Percentiles rank a stretch among this genome's conserved stretches.
phyloP scores from a whole-genome alignment of 768 basidiomycete genomes.

The Hypholoma sublateritium region DNA sequence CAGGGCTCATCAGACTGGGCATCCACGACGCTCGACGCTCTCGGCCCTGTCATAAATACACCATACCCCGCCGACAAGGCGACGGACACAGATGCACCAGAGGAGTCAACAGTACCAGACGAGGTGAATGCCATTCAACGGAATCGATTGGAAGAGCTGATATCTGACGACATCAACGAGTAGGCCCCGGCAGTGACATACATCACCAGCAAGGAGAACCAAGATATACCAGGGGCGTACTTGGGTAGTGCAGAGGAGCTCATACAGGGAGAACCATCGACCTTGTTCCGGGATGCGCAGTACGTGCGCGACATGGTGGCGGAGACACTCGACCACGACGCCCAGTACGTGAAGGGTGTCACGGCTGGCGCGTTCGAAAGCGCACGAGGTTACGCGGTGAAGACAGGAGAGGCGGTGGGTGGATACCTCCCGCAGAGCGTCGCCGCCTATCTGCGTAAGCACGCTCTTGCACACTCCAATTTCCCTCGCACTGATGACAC shows the following conservation, averaged over 20 bases:
- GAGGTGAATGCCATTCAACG: neutral
- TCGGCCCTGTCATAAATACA: neutral
- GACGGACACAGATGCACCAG: neutral
- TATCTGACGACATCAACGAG: too few relatives aligned
- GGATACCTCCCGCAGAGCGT: conserved; percentile 17
- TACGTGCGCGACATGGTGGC: neutral
- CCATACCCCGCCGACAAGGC: neutral
- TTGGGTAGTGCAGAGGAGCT: neutral
- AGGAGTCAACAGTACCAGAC: neutral
- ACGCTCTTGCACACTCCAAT: neutral
- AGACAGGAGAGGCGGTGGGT: conserved; percentile 14
- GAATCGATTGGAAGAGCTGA: neutral
- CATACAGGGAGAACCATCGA: neutral
- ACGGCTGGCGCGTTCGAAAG: conserved; percentile 3
- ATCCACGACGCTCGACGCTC: conserved; percentile 6
- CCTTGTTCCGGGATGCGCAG: neutral
- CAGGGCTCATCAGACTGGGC: conserved; percentile 1
- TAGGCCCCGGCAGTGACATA: neutral
- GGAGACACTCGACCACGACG: neutral
- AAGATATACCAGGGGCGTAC: neutral
- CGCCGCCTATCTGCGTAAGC: conserved; percentile 16
- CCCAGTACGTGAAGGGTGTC: conserved; percentile 1
- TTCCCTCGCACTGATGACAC: neutral
- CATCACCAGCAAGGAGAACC: neutral
- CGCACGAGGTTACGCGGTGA: neutral